phyloP scores from a whole-genome alignment of 176 grass and related monocot genomes.

The Olyra latifolia region DNA sequence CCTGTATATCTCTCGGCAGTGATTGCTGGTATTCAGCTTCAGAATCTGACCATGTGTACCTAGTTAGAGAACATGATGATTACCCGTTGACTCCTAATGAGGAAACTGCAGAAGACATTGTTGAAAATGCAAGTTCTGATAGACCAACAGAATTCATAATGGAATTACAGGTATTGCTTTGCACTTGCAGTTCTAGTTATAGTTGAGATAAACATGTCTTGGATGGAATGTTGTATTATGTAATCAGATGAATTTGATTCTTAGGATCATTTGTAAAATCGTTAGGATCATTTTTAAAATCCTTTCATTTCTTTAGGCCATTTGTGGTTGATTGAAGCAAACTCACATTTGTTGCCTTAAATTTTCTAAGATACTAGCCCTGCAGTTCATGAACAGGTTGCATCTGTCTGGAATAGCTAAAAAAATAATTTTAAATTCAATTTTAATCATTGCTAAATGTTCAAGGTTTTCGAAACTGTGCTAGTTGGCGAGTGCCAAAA shows the following conservation, averaged over 20 bases:
- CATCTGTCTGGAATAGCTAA: constrained; percentile 13
- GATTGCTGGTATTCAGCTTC: constrained; percentile 91
- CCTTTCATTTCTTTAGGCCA: not conserved
- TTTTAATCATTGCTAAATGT: constrained; percentile 25
- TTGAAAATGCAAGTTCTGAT: constrained; percentile 35
- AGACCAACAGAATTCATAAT: constrained; percentile 67
- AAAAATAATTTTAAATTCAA: not conserved
- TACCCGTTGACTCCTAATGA: constrained; percentile 15
- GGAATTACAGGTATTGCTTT: constrained; percentile 74
- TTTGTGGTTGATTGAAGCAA: constrained; percentile 12
- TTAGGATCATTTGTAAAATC: not conserved
- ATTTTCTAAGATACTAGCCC: not conserved
- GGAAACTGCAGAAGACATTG: constrained; percentile 40
- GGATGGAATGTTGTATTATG: not conserved
- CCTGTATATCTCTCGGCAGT: constrained; percentile 78
- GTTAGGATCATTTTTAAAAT: not conserved
- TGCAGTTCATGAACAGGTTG: not conserved
- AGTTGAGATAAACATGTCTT: not conserved
- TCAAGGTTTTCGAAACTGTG: not conserved
- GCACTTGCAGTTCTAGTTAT: not conserved
- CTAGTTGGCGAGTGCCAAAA: not conserved
- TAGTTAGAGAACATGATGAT: constrained; percentile 54
- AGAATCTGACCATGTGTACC: constrained; percentile 68
- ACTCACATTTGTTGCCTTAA: not conserved
- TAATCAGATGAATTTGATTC: not conserved